These are phyloP conservation scores for Gypsophila paniculata DNA, from an alignment of 179 eudicot species.

Conservation along the genomic window DNA sequence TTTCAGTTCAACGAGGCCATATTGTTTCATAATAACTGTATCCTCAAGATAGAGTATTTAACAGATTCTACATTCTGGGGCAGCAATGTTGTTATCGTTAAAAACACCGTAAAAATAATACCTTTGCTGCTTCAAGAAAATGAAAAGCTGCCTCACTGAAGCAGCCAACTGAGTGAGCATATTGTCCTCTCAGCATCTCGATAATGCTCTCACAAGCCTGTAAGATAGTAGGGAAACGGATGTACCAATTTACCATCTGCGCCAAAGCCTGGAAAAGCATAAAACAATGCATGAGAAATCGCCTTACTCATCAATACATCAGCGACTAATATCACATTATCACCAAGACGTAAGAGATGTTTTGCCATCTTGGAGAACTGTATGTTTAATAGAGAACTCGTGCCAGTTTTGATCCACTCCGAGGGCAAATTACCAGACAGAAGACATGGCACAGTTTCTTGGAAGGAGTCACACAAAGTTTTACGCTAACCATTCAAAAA, in stretches of 20 bases:
- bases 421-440: constrained; percentile 1
- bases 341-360: not conserved
- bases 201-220: constrained; percentile 86
- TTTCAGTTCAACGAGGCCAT: not conserved
- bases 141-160: constrained; percentile 78
- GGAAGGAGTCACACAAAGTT: not conserved
- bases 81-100: not conserved
- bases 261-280: constrained; percentile 62
- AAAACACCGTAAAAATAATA: constrained; percentile 14
- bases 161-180: constrained; percentile 86
- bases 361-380: not conserved
- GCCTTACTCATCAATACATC: no score
- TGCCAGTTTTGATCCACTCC: not conserved
- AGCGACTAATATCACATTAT: not conserved
- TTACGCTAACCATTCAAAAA: not conserved
- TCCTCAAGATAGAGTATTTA: not conserved
- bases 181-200: constrained; percentile 98
- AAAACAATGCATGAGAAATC: not conserved
- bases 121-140: constrained; percentile 86
- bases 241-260: constrained; percentile 83
- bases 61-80: not conserved
- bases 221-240: constrained; percentile 84
- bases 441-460: constrained; percentile 6
- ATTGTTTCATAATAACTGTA: not conserved
- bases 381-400: not conserved